phyloP scores from a whole-genome alignment of 164 flowering plant species.

The Amborella trichopoda region DNA sequence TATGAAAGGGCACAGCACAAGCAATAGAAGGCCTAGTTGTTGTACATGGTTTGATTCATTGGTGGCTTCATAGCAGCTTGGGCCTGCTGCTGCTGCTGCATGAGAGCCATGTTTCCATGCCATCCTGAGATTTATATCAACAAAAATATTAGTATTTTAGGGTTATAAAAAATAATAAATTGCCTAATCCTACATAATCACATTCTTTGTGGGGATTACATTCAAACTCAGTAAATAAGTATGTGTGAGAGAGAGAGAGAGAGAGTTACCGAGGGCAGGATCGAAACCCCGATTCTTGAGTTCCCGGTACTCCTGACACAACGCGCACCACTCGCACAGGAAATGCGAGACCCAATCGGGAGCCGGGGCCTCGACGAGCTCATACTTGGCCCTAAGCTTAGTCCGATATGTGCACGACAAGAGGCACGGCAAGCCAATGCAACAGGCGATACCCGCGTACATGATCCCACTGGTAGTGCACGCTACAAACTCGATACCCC shows the following conservation, averaged over 20 bases:
- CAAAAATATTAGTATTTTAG: background rate
- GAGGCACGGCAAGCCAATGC: constrained; percentile 20
- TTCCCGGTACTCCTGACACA: constrained; percentile 10
- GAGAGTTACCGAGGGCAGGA: constrained; percentile 18
- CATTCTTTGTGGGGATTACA: too few species aligned
- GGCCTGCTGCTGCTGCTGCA: background rate
- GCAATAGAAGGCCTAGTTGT: too few species aligned
- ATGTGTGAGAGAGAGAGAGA: background rate
- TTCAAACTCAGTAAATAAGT: background rate
- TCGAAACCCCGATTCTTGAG: constrained; percentile 26
- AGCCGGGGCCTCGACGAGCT: constrained; percentile 22
- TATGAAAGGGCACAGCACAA: too few species aligned
- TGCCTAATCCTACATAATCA: too few species aligned
- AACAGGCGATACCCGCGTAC: constrained; percentile 8
- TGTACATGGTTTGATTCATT: background rate
- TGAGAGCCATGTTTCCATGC: background rate
- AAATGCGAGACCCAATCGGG: constrained; percentile 24
- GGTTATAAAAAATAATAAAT: background rate
- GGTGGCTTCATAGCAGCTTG: background rate
- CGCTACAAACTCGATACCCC: constrained; percentile 11
- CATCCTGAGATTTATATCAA: background rate
- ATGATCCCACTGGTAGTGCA: constrained; percentile 21
- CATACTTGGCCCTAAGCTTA: constrained; percentile 17
- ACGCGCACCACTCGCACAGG: constrained; percentile 30
- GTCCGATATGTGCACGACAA: constrained; percentile 24